Evolutionary conservation across 2,329 filamentous ascomycete genomes (phyloP).

Genomic region (Pseudogymnoascus sp.): DNA sequence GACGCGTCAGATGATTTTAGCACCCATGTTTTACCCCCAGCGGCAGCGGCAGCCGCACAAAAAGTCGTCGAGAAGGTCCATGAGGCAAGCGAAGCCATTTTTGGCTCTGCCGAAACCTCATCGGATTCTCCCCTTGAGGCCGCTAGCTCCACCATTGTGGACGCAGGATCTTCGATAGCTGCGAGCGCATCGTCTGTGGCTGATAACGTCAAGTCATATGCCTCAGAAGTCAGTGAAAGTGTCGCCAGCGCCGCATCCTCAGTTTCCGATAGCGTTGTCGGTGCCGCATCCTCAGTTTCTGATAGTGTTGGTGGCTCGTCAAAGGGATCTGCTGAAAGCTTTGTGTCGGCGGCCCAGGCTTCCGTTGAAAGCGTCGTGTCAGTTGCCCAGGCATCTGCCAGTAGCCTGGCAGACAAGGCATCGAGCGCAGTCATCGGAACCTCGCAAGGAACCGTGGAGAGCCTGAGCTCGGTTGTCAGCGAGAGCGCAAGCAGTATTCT

Average conservation of each 20-base stretch:
- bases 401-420: slow-evolving; percentile 24
- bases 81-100: slow-evolving; percentile 24
- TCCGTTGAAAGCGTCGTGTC: slow-evolving; percentile 30
- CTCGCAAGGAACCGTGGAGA: slow-evolving; percentile 24
- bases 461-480: slow-evolving; percentile 13
- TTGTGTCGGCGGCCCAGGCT: slow-evolving; percentile 20
- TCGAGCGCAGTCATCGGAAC: slow-evolving; percentile 25
- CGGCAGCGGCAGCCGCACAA: slow-evolving; percentile 41
- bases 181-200: slow-evolving; percentile 19
- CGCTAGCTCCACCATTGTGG: slow-evolving; percentile 21
- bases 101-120: slow-evolving; percentile 24
- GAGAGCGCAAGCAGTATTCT: slow-evolving; percentile 22
- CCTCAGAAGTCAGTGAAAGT: slow-evolving; percentile 17
- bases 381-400: slow-evolving; percentile 25
- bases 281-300: slow-evolving; percentile 19
- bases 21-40: slow-evolving; percentile 54
- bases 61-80: slow-evolving; percentile 24
- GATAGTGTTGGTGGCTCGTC: slow-evolving; percentile 16
- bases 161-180: slow-evolving; percentile 18
- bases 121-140: slow-evolving; percentile 22
- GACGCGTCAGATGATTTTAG: slow-evolving; percentile 77
- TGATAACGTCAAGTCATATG: slow-evolving; percentile 20
- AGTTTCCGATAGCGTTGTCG: slow-evolving; percentile 17
- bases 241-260: slow-evolving; percentile 21
- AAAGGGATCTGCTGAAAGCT: slow-evolving; percentile 19